Conservation (phyloP, 805 yeast species). For the Schwanniomyces sp. region DNA sequence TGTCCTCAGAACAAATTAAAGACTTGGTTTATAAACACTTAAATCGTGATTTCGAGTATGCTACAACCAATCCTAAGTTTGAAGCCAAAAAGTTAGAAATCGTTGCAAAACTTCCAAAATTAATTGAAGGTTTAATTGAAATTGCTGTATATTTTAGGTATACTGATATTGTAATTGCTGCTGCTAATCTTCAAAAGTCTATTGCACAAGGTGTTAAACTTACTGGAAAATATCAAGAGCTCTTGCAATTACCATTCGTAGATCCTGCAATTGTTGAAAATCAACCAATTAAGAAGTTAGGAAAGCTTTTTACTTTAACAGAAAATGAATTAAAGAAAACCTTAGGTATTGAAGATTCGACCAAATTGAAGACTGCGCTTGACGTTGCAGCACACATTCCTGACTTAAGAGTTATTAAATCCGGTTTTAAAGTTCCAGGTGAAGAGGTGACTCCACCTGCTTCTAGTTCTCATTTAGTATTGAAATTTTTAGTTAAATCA, state of each 20-base stretch:
- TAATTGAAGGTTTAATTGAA: conserved; percentile 73
- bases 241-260: conserved; percentile 81
- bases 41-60: conserved; percentile 41
- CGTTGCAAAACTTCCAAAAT: conserved; percentile 61
- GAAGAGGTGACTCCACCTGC: conserved; percentile 68
- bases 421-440: conserved; percentile 85
- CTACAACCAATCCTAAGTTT: conserved; percentile 18
- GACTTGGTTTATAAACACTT: conserved; percentile 58
- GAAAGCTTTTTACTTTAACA: conserved; percentile 65
- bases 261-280: conserved; percentile 44
- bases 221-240: conserved; percentile 54
- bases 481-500: conserved; percentile 76
- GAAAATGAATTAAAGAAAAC: conserved; percentile 54
- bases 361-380: conserved; percentile 48
- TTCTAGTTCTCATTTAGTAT: conserved; percentile 69
- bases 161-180: conserved; percentile 58
- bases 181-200: conserved; percentile 67
- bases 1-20: conserved; percentile 48
- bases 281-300: conserved; percentile 57
- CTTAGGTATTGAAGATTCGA: conserved; percentile 52
- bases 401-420: conserved; percentile 59
- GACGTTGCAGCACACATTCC: conserved; percentile 68
- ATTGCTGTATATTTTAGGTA: conserved; percentile 80
- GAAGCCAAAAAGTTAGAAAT: conserved; percentile 50
- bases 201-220: conserved; percentile 74